Evolutionary conservation across 2,329 filamentous ascomycete species (phyloP).

Genomic region (Phyllosticta capitalensis): DNA sequence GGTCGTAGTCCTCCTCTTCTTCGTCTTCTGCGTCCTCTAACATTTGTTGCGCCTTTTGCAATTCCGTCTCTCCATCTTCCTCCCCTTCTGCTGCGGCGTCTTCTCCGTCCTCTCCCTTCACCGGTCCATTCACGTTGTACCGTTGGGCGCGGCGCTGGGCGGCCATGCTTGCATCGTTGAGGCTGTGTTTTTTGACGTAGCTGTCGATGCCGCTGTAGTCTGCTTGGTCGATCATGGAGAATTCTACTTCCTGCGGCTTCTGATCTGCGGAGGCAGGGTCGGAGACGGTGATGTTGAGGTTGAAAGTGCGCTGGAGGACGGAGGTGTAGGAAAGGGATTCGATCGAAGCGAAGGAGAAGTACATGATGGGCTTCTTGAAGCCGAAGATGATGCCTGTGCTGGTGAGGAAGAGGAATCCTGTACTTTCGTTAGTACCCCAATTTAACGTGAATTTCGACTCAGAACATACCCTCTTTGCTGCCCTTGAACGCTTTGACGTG

Average conservation of each 20-base stretch:
- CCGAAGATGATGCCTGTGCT: slow-evolving; percentile 52
- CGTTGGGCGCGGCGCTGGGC: slow-evolving; percentile 50
- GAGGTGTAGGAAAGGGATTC: slow-evolving; percentile 54
- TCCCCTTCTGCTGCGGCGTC: slow-evolving; percentile 12
- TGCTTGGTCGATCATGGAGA: slow-evolving; percentile 56
- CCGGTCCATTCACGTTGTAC: slow-evolving; percentile 41
- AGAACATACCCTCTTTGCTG: slow-evolving; percentile 50
- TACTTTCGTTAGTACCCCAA: neutral
- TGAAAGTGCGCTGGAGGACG: slow-evolving; percentile 56
- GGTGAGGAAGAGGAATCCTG: slow-evolving; percentile 55
- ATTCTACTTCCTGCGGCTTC: slow-evolving; percentile 50
- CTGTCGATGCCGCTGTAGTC: slow-evolving; percentile 53
- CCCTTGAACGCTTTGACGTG: slow-evolving; percentile 56
- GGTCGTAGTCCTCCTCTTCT: slow-evolving; percentile 34
- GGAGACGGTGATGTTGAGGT: slow-evolving; percentile 41
- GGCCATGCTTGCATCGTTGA: slow-evolving; percentile 56
- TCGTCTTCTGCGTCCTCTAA: slow-evolving; percentile 26
- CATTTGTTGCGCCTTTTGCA: slow-evolving; percentile 29
- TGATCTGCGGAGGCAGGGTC: slow-evolving; percentile 12
- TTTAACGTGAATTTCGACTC: neutral
- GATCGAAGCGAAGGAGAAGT: slow-evolving; percentile 51
- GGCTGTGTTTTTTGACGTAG: slow-evolving; percentile 50
- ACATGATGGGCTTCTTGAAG: slow-evolving; percentile 56
- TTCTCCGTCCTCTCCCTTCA: slow-evolving; percentile 17
- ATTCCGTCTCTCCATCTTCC: slow-evolving; percentile 29